Percentiles rank a stretch among this genome's conserved stretches.
phyloP scores from a whole-genome alignment of 495 filamentous ascomycete genomes.

The Physcia stellaris region DNA sequence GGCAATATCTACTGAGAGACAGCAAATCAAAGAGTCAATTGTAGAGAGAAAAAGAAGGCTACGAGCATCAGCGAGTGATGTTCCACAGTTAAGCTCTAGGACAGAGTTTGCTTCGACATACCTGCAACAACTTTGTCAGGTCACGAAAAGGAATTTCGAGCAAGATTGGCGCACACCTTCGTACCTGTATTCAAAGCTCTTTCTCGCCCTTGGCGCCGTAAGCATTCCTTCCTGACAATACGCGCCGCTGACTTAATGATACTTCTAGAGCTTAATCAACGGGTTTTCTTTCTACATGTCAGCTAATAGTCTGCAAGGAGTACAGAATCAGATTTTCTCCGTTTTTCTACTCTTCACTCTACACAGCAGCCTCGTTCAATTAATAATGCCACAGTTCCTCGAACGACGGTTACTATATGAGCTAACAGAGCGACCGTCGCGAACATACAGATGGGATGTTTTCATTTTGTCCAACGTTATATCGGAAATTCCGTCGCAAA shows the following conservation, averaged over 20 bases:
- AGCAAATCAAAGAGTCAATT: constrained; percentile 53
- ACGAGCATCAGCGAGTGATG: constrained; percentile 8
- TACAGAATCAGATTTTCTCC: constrained; percentile 79
- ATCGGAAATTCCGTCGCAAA: constrained; percentile 65
- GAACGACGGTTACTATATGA: constrained; percentile 71
- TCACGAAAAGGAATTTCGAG: constrained; percentile 55
- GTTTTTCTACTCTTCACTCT: constrained; percentile 75
- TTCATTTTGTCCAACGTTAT: constrained; percentile 72
- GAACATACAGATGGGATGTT: constrained; percentile 69
- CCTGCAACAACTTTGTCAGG: constrained; percentile 34
- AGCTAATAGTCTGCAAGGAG: constrained; percentile 54
- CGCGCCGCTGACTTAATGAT: constrained; percentile 3
- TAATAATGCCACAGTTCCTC: constrained; percentile 78
- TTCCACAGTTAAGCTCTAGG: constrained; percentile 25
- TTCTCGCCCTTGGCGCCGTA: constrained; percentile 36
- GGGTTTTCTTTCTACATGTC: constrained; percentile 78
- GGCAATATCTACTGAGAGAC: constrained; percentile 61
- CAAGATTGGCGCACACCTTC: constrained; percentile 83
- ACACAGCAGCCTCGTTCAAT: constrained; percentile 61
- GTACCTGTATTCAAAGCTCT: constrained; percentile 68
- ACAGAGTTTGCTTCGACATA: constrained; percentile 44
- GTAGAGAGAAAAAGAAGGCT: constrained; percentile 40
- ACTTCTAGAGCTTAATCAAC: constrained; percentile 58
- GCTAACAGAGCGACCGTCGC: constrained; percentile 70
- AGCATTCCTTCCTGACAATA: constrained; percentile 17